Base-by-base conservation (phyloP, 208 protist genomes). In the Borovskyia barvae region DNA sequence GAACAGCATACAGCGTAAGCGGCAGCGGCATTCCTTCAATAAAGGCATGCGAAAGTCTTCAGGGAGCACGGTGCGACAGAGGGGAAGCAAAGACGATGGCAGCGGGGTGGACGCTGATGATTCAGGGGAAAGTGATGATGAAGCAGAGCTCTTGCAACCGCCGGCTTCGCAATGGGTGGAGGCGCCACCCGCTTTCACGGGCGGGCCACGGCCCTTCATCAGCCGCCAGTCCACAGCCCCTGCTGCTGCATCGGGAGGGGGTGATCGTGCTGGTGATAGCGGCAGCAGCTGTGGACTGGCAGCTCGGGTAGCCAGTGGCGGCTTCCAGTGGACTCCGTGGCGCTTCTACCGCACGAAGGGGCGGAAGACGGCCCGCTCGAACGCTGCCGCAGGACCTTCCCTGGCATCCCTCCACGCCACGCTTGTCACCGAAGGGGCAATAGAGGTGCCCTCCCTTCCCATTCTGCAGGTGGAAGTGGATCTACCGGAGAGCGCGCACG, bases 291-390 rank as follows among this genome's bases (percentile, higher is more conserved):
- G n/a, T n/a, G n/a, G n/a, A n/a, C n/a, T n/a, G n/a, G n/a, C n/a
- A n/a, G n/a, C n/a, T n/a, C n/a, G n/a, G n/a, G 17, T 22, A 12
- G 35, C 24, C 20, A 40, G 22, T 12, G 46, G 29, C 17, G 45
- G 63, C 14, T 61, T 69, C 26, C 63, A 69, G 52, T 69, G 63
- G 63, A 50, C 63, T 20, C 63, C 63, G 36, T 69, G 63, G 63
- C 53, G 37, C 14, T 69, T 69, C 46, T 69, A 51, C 32, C 51
- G 63, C 8, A 47, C 54, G 19, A 69, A 69, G 46, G 53, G 63
- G 9, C 63, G 52, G 6, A 39, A 43, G 19, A 50, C 30, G 22
- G 19, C 35, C 17, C 41, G 41, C 15, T 39, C 35, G 14, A 15
- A 8, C 8, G 8, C 35, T 39, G 35, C 35, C 35, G 14, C 35